Evolutionary conservation across 768 basidiomycete species (phyloP).

Genomic region (Dioszegia hungarica): DNA sequence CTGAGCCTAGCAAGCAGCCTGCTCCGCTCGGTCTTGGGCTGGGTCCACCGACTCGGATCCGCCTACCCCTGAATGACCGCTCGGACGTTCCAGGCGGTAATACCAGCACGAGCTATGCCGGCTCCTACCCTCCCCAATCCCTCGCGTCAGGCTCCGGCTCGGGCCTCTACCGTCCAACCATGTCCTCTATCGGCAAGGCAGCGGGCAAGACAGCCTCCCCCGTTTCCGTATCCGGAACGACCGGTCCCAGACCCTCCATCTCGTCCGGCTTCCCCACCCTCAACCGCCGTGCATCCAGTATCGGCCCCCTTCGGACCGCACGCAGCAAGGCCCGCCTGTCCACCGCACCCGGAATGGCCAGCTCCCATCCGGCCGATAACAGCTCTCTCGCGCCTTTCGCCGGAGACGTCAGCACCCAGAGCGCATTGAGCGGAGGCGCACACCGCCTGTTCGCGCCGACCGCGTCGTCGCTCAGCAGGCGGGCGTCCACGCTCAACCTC

Average conservation of each 20-base stretch:
- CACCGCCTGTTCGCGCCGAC: background rate
- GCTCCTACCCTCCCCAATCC: conserved; percentile 5
- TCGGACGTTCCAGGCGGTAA: conserved; percentile 1
- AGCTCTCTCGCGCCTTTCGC: no score
- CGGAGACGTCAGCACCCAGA: background rate
- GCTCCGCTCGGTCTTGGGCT: background rate
- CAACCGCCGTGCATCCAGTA: background rate
- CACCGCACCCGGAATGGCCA: conserved; percentile 4
- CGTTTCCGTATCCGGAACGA: background rate
- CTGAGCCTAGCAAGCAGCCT: conserved; percentile 1
- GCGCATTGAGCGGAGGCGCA: background rate
- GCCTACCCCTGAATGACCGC: conserved; percentile 1
- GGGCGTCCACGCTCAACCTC: conserved; percentile 3
- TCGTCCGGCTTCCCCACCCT: background rate
- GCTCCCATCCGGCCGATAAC: background rate
- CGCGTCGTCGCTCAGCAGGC: background rate
- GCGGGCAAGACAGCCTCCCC: background rate
- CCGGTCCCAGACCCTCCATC: background rate
- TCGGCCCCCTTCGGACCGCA: conserved; percentile 1
- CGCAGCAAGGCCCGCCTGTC: background rate
- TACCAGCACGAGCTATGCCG: background rate
- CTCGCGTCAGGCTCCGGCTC: background rate
- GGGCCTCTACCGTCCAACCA: background rate
- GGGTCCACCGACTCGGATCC: conserved; percentile 1
- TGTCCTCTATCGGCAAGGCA: background rate